Evolutionary conservation across 768 basidiomycete genomes (phyloP), one percentile per base, ranked within the genome.

Genomic region (Tylopilus felleus): DNA sequence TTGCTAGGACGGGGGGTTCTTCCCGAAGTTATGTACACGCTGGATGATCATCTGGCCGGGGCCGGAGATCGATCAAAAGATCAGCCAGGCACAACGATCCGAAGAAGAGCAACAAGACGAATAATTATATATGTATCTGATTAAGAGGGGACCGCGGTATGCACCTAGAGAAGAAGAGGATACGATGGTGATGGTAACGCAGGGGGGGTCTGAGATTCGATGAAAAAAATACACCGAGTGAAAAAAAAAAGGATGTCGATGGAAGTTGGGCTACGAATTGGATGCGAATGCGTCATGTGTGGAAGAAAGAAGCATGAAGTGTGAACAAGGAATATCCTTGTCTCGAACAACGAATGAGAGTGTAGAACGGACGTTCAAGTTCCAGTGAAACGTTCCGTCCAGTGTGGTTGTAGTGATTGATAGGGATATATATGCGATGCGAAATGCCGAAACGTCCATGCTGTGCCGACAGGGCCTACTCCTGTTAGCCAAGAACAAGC

Each of bases 311-410:
- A 40, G 21, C 14, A 35, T 16, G 16, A 16, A 35, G 33, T 14
- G 33, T 22, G 39, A 17, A 58, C 56, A 51, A 61, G 47, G 51
- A 29, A 52, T 36, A 52, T 14, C 53, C 57, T 50, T 49, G 53
- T 53, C 39, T 49, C 49, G 53, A 47, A 40, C 25, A 56, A 56
- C 33, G 52, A 69, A 67, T 29, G 60, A 55, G 54, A 29, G 50
- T 53, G 53, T n/a, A n/a, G 47, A 21, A 51, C 52, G 64, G 58
- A 52, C 28, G 61, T 59, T 61, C 70, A 65, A 66, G 35, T 65
- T 65, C 68, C 70, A 53, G 63, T 60, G 70, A 67, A 66, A 12
- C 55, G 22, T 22, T 56, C 63, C 53, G 58, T 41, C 53, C 41
- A 27, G 49, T 49, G 41, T 57, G 54, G 29, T 49, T 44, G 59